Base-by-base conservation (phyloP, 768 basidiomycete genomes). In the Cyathus striatus region DNA sequence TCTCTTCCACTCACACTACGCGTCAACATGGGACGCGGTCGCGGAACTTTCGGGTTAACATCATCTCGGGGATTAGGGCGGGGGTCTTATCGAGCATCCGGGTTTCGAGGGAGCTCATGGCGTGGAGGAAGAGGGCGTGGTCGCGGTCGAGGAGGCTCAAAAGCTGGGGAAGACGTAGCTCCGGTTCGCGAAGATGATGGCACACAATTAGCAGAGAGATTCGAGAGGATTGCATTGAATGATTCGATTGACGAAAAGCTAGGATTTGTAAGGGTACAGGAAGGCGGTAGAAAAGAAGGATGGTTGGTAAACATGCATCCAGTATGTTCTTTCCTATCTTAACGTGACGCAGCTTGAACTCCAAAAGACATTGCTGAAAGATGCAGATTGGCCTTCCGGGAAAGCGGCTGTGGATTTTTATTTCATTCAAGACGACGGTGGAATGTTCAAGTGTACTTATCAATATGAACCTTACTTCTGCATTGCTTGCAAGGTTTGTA, bases 241-340 rank as follows among this genome's bases (percentile, higher is more conserved):
- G 92, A 98, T 61, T 91, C 95, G 54, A 78, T 97, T 16, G 96
- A 99, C 56, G 91, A 90, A 65, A 90, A 89, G 60, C 69, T 98
- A 14, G 96, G 96, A 0, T 99, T 98, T 61, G 66, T 68, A 30
- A 75, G 84, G 48, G 70, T 90, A 38, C 81, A 89, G 46, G 88
- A 94, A 56, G 95, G 94, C 0, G 65, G 72, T 3, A 69, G 69
- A 54, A 80, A 72, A 57, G 86, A 89, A 42, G 96, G 94, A 2
- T 98, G 96, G 96, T 68, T 99, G 57, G 82, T 99, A 49, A 98
- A 98, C 58, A 98, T 99, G 95, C 94, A 95, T 60, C 90, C 96
- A 41, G 92, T 93, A 40, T 44, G 27, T 32, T 16, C 22, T 42
- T 36, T 24, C 33, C 20, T 18, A 18, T 3, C 23, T 40, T n/a